Base-by-base conservation (phyloP, 768 basidiomycete species). In the Rossbeevera mucosa region DNA sequence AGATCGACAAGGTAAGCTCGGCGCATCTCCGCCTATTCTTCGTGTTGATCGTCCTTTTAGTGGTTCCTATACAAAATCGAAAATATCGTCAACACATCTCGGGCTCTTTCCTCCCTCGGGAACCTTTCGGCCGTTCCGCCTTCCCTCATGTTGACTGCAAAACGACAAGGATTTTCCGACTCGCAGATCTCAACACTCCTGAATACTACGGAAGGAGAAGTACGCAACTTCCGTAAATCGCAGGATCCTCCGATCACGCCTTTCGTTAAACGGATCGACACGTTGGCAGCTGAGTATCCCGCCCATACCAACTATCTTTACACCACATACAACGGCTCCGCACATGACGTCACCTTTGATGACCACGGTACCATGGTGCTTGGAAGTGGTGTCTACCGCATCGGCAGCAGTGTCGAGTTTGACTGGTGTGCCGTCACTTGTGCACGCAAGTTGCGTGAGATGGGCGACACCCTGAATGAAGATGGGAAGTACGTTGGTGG, bases 371-470 rank as follows among this genome's bases (percentile, higher is more conserved):
- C 94, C n/a, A 96, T 98, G 91, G 95, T 99, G 21, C 85, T 98
- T 21, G 96, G 96, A 22, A 91, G 88, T 54, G 96, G 96, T 61
- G 96, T 99, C 20, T 98, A 99, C 74, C 87, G 96, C 54, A 98
- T 99, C 60, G 96, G 96, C 43, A 92, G 89, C 70, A 94, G 91
- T 58, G 96, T 99, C 65, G 96, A 99, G 76, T 99, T 99, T 68
- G 96, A 99, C 70, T 99, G 96, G 96, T 99, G 96, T 69, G 95
- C 96, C n/a, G 96, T 99, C 36, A 97, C 95, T 1, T 98, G 94
- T 68, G 93, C 94, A 13, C 80, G 96, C 54, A 88, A 88, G 67
- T 81, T 99, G 50, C 80, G 94, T 63, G 83, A 88, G 58, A 90
- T 93, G 81, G 94, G 94, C 68, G 55, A 64, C 18, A 40, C 64